A percentile compares a stretch with the other conserved stretches of the same genome.
Evolutionary conservation across 1,139 yeast genomes (phyloP).

Genomic region (Zygosaccharomyces pseudobailii): DNA sequence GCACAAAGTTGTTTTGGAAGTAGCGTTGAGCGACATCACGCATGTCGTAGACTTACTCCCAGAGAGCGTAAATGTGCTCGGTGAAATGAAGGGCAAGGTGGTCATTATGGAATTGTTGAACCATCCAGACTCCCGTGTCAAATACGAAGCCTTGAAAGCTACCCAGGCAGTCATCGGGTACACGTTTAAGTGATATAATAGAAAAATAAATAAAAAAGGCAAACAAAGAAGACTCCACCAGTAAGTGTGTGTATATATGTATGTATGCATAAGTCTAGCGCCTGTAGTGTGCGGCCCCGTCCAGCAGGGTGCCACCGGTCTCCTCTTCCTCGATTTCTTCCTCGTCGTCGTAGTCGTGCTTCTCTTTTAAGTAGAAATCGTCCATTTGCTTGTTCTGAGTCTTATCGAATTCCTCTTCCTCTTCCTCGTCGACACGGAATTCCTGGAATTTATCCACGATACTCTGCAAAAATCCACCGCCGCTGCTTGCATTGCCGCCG

Average conservation of each 20-base stretch:
- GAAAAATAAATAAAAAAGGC: not conserved
- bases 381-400: slow-evolving; percentile 13
- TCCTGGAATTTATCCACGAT: slow-evolving; percentile 28
- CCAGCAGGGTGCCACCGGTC: slow-evolving; percentile 10
- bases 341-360: slow-evolving; percentile 26
- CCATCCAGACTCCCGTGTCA: slow-evolving; percentile 78
- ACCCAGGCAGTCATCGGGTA: slow-evolving; percentile 90
- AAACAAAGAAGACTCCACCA: not conserved
- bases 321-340: slow-evolving; percentile 13
- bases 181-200: slow-evolving; percentile 36
- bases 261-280: not conserved
- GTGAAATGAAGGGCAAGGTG: slow-evolving; percentile 55
- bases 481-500: not conserved
- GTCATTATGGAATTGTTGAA: slow-evolving; percentile 83
- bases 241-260: too few species aligned
- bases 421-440: slow-evolving; percentile 24
- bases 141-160: slow-evolving; percentile 91
- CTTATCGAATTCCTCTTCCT: slow-evolving; percentile 32
- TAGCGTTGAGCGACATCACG: slow-evolving; percentile 60
- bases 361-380: slow-evolving; percentile 24
- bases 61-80: slow-evolving; percentile 48
- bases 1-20: slow-evolving; percentile 34
- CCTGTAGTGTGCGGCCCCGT: not conserved
- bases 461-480: slow-evolving; percentile 8
- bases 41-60: slow-evolving; percentile 64